These are phyloP conservation scores for Penicillium brevicompactum DNA, from an alignment of 2,329 filamentous ascomycete species.

Conservation along the genomic window DNA sequence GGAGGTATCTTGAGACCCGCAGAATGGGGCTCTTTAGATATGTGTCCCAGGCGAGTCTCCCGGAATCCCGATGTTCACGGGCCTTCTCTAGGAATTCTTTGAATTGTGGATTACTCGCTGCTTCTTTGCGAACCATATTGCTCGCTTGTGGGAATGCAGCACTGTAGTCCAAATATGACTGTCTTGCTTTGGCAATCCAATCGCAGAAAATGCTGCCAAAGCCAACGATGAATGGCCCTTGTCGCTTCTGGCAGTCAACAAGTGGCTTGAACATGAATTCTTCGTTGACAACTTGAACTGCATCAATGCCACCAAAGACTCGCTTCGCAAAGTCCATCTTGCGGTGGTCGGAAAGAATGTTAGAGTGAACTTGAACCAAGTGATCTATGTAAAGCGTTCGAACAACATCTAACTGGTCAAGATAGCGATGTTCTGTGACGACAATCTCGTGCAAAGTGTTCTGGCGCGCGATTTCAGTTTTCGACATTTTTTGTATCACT, in stretches of 20 bases:
- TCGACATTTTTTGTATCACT: background rate
- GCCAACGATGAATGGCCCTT: background rate
- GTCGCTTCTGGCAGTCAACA: background rate
- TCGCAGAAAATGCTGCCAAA: background rate
- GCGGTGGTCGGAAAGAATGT: background rate
- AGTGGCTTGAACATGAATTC: background rate
- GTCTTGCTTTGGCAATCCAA: background rate
- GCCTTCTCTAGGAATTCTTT: background rate
- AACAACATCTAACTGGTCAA: background rate
- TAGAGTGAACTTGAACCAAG: background rate
- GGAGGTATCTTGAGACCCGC: background rate
- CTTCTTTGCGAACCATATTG: background rate
- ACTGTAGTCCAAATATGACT: background rate
- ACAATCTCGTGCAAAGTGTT: background rate
- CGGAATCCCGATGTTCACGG: background rate
- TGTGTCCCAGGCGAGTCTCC: background rate
- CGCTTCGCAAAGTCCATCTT: background rate
- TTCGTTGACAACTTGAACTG: background rate
- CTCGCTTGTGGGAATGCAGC: background rate
- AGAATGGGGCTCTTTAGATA: background rate
- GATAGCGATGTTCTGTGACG: background rate
- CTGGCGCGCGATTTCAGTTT: background rate
- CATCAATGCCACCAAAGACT: background rate
- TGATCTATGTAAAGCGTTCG: background rate
- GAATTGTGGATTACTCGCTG: background rate